Conservation (phyloP, 225 moss, liverwort and hornwort species). For the Asterella californica region DNA sequence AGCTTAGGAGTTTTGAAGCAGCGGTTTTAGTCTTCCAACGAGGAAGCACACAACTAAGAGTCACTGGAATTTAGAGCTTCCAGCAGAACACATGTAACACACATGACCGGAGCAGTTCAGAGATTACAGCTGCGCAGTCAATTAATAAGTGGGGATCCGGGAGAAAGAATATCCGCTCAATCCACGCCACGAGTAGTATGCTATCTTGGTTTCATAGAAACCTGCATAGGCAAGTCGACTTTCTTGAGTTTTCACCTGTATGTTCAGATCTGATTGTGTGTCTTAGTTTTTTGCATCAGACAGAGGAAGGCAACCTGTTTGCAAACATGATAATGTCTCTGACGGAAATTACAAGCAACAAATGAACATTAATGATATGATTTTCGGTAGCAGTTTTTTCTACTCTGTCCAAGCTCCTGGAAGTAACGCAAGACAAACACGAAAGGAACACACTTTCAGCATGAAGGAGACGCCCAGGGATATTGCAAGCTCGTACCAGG, state of each 20-base stretch:
- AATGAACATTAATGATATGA: too few species aligned
- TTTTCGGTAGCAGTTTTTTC: too few species aligned
- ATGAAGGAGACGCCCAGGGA: not conserved
- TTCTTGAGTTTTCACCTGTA: not conserved
- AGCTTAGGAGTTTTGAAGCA: too few species aligned
- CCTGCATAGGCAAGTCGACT: slow-evolving; percentile 15
- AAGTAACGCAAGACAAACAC: not conserved
- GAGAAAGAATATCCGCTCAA: slow-evolving; percentile 69
- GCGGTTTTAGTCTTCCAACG: too few species aligned
- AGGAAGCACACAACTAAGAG: too few species aligned
- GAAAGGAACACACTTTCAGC: not conserved
- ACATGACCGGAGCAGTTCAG: too few species aligned
- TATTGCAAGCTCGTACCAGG: slow-evolving; percentile 23
- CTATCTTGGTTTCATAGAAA: slow-evolving; percentile 61
- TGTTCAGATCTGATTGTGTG: not conserved
- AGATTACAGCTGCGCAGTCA: too few species aligned
- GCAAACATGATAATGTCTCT: not conserved
- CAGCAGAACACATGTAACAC: too few species aligned
- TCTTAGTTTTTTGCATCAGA: not conserved
- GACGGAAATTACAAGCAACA: too few species aligned
- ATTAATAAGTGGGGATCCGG: slow-evolving; percentile 55
- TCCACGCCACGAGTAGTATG: slow-evolving; percentile 83
- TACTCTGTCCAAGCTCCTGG: too few species aligned
- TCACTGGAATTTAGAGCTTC: too few species aligned
- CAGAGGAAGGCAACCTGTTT: too few species aligned